Percentiles rank a stretch among this genome's conserved stretches.
phyloP scores from a whole-genome alignment of 768 basidiomycete genomes.

The Tylopilus rubrobrunneus region DNA sequence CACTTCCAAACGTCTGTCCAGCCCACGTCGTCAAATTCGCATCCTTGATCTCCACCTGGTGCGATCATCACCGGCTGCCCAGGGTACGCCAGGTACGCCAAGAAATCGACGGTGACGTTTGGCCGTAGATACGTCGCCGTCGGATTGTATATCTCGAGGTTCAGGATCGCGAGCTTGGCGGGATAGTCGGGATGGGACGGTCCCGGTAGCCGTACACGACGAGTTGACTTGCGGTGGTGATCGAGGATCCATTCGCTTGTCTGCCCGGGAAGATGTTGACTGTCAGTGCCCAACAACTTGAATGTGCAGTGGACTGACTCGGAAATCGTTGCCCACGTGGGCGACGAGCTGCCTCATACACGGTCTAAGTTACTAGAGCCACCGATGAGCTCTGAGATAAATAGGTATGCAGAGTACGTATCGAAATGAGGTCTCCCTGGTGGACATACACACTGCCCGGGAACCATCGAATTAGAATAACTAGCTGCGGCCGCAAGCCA shows the following conservation, averaged over 20 bases:
- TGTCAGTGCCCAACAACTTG: no score
- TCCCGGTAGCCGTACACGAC: conserved; percentile 54
- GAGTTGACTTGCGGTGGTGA: conserved; percentile 47
- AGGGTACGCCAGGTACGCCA: conserved; percentile 32
- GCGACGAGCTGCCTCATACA: no score
- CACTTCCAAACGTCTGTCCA: conserved; percentile 42
- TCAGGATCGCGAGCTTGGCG: conserved; percentile 45
- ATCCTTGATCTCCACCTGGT: conserved; percentile 42
- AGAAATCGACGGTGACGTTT: no score
- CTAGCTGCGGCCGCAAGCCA: background rate
- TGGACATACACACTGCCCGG: conserved; percentile 32
- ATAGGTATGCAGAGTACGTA: conserved; percentile 46
- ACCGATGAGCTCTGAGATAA: conserved; percentile 46
- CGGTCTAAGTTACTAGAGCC: conserved; percentile 41
- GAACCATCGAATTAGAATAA: background rate
- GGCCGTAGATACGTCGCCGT: conserved; percentile 42
- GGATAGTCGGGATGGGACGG: conserved; percentile 30
- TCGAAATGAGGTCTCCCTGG: no score
- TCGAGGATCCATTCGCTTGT: conserved; percentile 48
- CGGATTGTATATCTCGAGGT: conserved; percentile 50
- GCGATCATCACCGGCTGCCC: conserved; percentile 37
- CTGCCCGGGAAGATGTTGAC: conserved; percentile 50
- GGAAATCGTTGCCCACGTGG: no score
- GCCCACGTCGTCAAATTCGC: conserved; percentile 48
- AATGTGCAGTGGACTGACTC: no score